Percentiles rank a stretch among this genome's conserved stretches.
Evolutionary conservation across 2,329 filamentous ascomycete species (phyloP).

Genomic region (Escovopsis sp.): DNA sequence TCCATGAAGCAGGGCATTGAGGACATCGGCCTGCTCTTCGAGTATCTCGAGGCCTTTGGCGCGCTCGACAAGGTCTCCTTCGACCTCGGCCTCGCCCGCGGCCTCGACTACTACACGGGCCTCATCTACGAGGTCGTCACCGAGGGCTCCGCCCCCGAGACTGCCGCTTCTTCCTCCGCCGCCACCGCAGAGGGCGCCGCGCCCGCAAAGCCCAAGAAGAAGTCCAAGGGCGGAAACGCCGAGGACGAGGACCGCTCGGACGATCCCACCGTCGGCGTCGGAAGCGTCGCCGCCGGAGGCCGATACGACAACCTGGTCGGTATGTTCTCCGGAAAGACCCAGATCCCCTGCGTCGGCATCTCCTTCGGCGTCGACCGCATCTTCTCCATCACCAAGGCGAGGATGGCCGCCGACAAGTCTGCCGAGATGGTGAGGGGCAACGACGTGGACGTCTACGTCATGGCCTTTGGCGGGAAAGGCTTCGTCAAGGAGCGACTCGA

Average conservation of each 20-base stretch:
- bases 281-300: conserved; percentile 77
- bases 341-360: conserved; percentile 53
- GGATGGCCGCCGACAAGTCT: conserved; percentile 49
- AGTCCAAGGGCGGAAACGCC: conserved; percentile 35
- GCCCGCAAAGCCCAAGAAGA: conserved; percentile 20
- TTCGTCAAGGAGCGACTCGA: conserved; percentile 73
- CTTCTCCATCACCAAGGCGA: conserved; percentile 78
- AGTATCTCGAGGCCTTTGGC: conserved; percentile 66
- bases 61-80: conserved; percentile 66
- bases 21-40: conserved; percentile 68
- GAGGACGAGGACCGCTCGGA: conserved; percentile 54
- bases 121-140: conserved; percentile 85
- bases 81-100: conserved; percentile 78
- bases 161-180: conserved; percentile 5
- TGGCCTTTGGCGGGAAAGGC: conserved; percentile 85
- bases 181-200: conserved; percentile 14
- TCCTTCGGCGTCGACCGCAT: conserved; percentile 95
- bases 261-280: conserved; percentile 70
- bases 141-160: conserved; percentile 51
- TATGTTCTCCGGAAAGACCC: conserved; percentile 77
- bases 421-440: conserved; percentile 48
- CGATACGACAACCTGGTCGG: conserved; percentile 87
- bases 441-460: conserved; percentile 83
- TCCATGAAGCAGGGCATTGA: conserved; percentile 66
- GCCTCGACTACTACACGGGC: conserved; percentile 85